These are phyloP conservation scores for Pseudohalonectria lignicola DNA, from an alignment of 2,329 filamentous ascomycete genomes.

Conservation along the genomic window DNA sequence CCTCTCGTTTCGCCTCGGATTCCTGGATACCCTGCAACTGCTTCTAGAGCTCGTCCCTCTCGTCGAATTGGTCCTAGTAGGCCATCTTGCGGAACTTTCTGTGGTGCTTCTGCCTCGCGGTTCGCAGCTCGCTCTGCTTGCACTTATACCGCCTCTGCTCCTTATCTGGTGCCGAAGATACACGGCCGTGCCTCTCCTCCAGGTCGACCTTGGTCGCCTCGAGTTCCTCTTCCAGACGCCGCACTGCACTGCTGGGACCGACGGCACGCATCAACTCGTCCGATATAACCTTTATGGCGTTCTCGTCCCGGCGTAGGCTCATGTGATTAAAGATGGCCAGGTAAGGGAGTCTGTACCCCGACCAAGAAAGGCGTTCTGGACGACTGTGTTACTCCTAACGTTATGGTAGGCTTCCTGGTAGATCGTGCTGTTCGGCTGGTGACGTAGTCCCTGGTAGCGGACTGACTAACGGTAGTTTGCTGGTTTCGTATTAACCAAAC, in stretches of 20 bases:
- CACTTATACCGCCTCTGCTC: conserved; percentile 3
- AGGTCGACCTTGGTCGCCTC: conserved; percentile 3
- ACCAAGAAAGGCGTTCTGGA: conserved; percentile 7
- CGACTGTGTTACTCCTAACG: conserved; percentile 6
- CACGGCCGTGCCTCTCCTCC: conserved; percentile 4
- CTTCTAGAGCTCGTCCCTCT: conserved; percentile 6
- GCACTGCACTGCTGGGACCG: conserved; percentile 5
- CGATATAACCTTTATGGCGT: conserved; percentile 6
- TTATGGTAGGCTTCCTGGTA: conserved; percentile 7
- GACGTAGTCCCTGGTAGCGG: conserved; percentile 2
- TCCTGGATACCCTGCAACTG: conserved; percentile 5
- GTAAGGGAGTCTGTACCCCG: conserved; percentile 7
- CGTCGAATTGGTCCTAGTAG: conserved; percentile 3
- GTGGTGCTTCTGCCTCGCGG: conserved; percentile 5
- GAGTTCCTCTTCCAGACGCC: conserved; percentile 4
- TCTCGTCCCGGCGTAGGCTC: conserved; percentile 5
- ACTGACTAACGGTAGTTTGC: neutral
- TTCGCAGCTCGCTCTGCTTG: conserved; percentile 2
- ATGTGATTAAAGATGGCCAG: conserved; percentile 7
- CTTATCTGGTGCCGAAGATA: conserved; percentile 1
- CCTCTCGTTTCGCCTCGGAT: conserved; percentile 1
- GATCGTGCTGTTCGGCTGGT: conserved; percentile 5
- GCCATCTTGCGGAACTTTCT: conserved; percentile 3
- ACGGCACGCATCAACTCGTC: conserved; percentile 6
- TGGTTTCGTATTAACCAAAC: no score